Evolutionary conservation across 225 moss, liverwort and hornwort species (phyloP).

Genomic region (Marchantia polymorpha): DNA sequence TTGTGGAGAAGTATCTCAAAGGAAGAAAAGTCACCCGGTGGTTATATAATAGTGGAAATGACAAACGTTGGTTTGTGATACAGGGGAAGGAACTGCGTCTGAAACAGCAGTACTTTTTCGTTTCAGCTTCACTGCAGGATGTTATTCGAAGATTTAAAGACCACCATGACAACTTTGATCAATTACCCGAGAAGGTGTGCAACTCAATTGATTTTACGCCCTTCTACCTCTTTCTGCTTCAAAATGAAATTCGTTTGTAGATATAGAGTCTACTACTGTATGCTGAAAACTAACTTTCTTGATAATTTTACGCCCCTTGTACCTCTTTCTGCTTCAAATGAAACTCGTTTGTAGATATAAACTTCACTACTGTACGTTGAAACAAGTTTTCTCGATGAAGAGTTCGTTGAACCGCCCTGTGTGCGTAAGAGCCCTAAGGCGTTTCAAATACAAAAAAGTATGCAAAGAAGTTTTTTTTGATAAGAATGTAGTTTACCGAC

Average conservation of each 20-base stretch:
- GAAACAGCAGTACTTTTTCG: constrained; percentile 92
- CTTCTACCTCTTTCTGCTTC: neutral
- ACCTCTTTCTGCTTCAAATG: neutral
- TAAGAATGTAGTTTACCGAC: too few relatives aligned
- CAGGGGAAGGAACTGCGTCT: constrained; percentile 78
- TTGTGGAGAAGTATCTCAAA: neutral
- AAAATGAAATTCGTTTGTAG: neutral
- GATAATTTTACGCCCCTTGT: neutral
- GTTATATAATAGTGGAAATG: neutral
- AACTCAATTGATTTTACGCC: neutral
- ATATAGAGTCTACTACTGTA: neutral
- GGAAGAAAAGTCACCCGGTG: neutral
- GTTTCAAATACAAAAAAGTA: too few relatives aligned
- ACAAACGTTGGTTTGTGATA: neutral
- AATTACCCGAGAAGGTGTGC: constrained; percentile 70
- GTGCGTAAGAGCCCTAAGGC: too few relatives aligned
- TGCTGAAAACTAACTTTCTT: too few relatives aligned
- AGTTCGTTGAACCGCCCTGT: too few relatives aligned
- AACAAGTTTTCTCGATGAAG: too few relatives aligned
- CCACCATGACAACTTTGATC: constrained; percentile 52
- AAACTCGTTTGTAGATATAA: neutral
- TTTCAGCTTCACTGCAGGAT: constrained; percentile 85
- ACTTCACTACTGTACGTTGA: neutral
- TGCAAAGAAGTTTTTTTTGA: too few relatives aligned
- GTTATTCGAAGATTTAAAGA: constrained; percentile 47